These are phyloP conservation scores for Acer saccharum DNA, from an alignment of 345 rosid genomes.

Conservation along the genomic window DNA sequence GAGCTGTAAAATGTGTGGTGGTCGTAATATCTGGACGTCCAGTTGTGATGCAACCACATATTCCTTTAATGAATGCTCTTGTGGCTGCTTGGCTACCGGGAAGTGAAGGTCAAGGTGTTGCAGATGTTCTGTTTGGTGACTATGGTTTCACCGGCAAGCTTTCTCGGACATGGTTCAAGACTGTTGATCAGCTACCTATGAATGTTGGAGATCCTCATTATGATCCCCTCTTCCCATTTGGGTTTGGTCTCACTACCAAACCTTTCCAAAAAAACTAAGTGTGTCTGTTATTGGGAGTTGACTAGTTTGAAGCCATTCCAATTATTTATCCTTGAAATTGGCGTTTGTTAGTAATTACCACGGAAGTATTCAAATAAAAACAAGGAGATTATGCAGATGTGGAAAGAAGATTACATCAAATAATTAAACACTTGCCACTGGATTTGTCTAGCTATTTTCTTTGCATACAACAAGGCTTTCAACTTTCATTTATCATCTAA, in stretches of 20 bases:
- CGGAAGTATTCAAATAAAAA: neutral
- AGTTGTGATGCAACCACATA: constrained; percentile 41
- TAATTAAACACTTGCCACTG: no score
- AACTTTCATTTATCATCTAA: no score
- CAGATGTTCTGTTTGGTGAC: constrained; percentile 51
- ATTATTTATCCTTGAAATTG: neutral
- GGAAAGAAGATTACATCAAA: no score
- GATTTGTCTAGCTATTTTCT: no score
- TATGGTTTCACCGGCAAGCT: constrained; percentile 53
- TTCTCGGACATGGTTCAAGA: constrained; percentile 62
- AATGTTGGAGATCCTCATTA: constrained; percentile 60
- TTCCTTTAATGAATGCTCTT: constrained; percentile 33
- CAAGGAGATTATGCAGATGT: no score
- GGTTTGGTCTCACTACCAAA: constrained; percentile 50
- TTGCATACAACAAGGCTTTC: no score
- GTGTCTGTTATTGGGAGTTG: neutral
- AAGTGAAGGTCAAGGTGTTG: constrained; percentile 60
- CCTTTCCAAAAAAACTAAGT: constrained; percentile 12
- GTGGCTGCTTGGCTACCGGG: constrained; percentile 66
- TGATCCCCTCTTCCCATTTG: constrained; percentile 66
- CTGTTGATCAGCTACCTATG: constrained; percentile 70
- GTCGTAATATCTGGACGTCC: constrained; percentile 45
- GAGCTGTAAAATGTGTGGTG: constrained; percentile 40
- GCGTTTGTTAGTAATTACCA: no score
- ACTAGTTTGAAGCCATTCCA: neutral